Evolutionary conservation across 2,329 filamentous ascomycete genomes (phyloP).

Genomic region (Ophiostoma pallidulum): DNA sequence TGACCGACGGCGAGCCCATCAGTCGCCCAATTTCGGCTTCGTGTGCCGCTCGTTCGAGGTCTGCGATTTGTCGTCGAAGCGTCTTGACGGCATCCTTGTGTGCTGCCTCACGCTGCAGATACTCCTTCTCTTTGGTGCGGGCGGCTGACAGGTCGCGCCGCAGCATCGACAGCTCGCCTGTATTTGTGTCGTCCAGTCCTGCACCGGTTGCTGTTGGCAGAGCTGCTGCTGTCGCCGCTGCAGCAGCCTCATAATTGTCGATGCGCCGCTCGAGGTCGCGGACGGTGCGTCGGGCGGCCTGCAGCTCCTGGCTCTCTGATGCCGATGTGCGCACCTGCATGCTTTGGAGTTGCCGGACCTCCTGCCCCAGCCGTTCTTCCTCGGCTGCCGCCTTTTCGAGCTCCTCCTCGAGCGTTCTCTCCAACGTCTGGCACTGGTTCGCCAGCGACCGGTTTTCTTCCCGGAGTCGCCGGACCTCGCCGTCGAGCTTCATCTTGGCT

Average conservation of each 20-base stretch:
- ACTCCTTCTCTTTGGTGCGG: constrained; percentile 56
- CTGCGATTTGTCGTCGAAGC: constrained; percentile 54
- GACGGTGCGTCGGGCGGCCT: constrained; percentile 52
- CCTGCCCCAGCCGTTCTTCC: constrained; percentile 50
- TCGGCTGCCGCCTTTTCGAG: constrained; percentile 57
- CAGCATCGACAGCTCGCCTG: constrained; percentile 49
- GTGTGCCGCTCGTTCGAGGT: constrained; percentile 59
- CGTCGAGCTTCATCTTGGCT: constrained; percentile 57
- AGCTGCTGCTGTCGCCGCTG: constrained; percentile 24
- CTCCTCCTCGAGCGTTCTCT: constrained; percentile 56
- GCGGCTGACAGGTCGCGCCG: constrained; percentile 54
- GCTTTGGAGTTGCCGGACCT: constrained; percentile 43
- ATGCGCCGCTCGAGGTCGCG: constrained; percentile 55
- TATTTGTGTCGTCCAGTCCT: constrained; percentile 23
- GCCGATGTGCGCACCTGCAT: constrained; percentile 33
- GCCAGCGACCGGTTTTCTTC: constrained; percentile 52
- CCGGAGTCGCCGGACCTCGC: constrained; percentile 53
- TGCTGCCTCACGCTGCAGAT: constrained; percentile 54
- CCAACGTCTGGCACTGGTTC: constrained; percentile 48
- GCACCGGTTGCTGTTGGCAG: constrained; percentile 10
- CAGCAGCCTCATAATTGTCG: constrained; percentile 41
- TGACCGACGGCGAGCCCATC: constrained; percentile 30
- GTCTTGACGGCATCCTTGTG: constrained; percentile 54
- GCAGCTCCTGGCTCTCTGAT: constrained; percentile 43
- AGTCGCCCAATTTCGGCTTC: constrained; percentile 48